A percentile compares a stretch with the other conserved stretches of the same genome.
These are phyloP conservation scores for Citrus inodora DNA, from an alignment of 345 rosid species.

Conservation along the genomic window DNA sequence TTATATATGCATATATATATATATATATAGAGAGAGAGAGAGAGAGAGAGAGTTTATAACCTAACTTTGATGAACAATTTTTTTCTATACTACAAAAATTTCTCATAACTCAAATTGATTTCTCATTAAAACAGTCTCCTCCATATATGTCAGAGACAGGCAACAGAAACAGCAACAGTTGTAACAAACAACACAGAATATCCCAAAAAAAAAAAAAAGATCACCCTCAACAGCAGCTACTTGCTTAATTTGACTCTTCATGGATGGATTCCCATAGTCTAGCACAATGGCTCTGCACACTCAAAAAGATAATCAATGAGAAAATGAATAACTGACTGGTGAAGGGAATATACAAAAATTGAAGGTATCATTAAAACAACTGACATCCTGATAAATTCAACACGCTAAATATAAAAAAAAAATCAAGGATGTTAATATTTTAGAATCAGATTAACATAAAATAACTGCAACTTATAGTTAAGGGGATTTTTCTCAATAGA, in stretches of 20 bases:
- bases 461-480: not conserved
- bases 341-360: not conserved
- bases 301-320: not conserved
- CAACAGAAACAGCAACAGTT: not conserved
- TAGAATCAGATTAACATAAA: not conserved
- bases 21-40: too few relatives aligned
- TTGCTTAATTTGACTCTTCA: conserved; percentile 66
- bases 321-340: not conserved
- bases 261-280: conserved; percentile 77
- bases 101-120: not conserved
- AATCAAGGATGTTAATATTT: not conserved
- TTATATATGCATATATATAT: too few relatives aligned
- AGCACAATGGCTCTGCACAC: conserved; percentile 78
- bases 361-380: not conserved
- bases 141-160: not conserved
- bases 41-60: not conserved
- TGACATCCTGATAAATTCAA: not conserved
- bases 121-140: not conserved
- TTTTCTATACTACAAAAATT: not conserved
- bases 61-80: not conserved
- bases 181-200: not conserved
- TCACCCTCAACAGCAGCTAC: conserved; percentile 83
- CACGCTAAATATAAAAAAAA: not conserved
- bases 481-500: not conserved
- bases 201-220: conserved; percentile 7